Conservation (phyloP, 805 yeast genomes). For the Danielia reshetovae region DNA sequence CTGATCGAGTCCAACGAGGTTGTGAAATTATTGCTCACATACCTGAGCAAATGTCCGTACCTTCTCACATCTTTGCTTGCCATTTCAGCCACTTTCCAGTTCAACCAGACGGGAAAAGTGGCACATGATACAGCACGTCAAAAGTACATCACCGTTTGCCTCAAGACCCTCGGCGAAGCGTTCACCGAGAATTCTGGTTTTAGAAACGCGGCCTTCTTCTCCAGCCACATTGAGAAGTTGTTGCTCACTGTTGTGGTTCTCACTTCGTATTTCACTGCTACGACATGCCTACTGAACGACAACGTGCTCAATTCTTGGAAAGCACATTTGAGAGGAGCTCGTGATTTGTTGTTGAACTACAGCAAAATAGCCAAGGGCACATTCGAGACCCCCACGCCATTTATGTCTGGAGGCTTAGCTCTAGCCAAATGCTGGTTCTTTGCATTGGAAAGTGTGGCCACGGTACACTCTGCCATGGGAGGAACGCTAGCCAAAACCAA, state of each 20-base stretch:
- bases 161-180: constrained; percentile 18
- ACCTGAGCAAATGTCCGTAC: constrained; percentile 19
- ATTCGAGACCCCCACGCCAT: constrained; percentile 4
- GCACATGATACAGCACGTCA: constrained; percentile 19
- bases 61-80: constrained; percentile 22
- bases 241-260: constrained; percentile 23
- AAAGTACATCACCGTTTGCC: constrained; percentile 19
- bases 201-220: constrained; percentile 9
- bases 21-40: constrained; percentile 21
- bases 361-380: constrained; percentile 6
- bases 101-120: constrained; percentile 19
- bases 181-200: constrained; percentile 13
- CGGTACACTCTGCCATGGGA: constrained; percentile 16
- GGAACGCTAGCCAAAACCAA: constrained; percentile 6
- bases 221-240: constrained; percentile 21
- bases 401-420: constrained; percentile 20
- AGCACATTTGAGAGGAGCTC: constrained; percentile 23
- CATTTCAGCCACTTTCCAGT: constrained; percentile 25
- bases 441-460: constrained; percentile 23
- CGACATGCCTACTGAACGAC: constrained; percentile 9
- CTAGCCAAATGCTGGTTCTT: constrained; percentile 26
- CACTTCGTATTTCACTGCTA: constrained; percentile 23
- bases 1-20: constrained; percentile 33
- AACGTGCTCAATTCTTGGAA: constrained; percentile 18
- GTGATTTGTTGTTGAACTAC: constrained; percentile 21